Percentiles rank a stretch among this genome's conserved stretches.
phyloP scores from a whole-genome alignment of 805 yeast genomes.

The Metschnikowia drakensbergensis region DNA sequence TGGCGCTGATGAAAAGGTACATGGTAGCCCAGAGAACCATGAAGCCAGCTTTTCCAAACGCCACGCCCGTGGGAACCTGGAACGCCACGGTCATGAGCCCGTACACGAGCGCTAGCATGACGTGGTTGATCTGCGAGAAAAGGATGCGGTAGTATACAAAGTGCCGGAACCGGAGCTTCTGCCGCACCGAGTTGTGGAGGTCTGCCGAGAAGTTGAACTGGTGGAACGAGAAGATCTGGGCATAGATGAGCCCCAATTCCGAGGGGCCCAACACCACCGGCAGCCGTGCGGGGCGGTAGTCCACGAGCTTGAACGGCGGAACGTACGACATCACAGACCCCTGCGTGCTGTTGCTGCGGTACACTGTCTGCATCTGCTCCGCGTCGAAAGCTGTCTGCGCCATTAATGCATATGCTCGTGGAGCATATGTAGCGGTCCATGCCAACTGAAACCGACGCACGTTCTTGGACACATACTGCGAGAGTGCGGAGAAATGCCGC shows the following conservation, averaged over 20 bases:
- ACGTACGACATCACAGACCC: conserved; percentile 17
- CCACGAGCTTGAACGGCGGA: conserved; percentile 23
- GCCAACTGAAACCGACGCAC: conserved; percentile 15
- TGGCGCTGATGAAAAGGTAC: conserved; percentile 26
- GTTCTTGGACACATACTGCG: conserved; percentile 32
- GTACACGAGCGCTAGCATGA: conserved; percentile 29
- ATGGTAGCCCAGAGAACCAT: conserved; percentile 32
- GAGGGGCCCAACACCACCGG: conserved; percentile 31
- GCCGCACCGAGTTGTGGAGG: conserved; percentile 20
- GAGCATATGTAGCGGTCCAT: conserved; percentile 25
- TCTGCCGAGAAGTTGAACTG: conserved; percentile 33
- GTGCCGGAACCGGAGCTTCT: conserved; percentile 22
- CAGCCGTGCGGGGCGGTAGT: conserved; percentile 19
- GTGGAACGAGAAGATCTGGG: conserved; percentile 31
- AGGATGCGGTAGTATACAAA: conserved; percentile 26
- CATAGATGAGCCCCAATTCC: conserved; percentile 31
- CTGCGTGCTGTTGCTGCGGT: conserved; percentile 13
- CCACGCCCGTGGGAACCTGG: conserved; percentile 22
- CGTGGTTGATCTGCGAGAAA: conserved; percentile 29
- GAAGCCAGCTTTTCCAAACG: conserved; percentile 32
- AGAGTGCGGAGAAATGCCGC: conserved; percentile 29
- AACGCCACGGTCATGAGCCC: conserved; percentile 30
- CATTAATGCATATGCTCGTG: conserved; percentile 19
- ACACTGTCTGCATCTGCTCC: conserved; percentile 13
- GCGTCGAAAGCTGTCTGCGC: conserved; percentile 10